Percentiles rank a stretch among this genome's conserved stretches.
Evolutionary conservation across 1,139 yeast genomes (phyloP).

Genomic region (Tardiomyces digboiensis): DNA sequence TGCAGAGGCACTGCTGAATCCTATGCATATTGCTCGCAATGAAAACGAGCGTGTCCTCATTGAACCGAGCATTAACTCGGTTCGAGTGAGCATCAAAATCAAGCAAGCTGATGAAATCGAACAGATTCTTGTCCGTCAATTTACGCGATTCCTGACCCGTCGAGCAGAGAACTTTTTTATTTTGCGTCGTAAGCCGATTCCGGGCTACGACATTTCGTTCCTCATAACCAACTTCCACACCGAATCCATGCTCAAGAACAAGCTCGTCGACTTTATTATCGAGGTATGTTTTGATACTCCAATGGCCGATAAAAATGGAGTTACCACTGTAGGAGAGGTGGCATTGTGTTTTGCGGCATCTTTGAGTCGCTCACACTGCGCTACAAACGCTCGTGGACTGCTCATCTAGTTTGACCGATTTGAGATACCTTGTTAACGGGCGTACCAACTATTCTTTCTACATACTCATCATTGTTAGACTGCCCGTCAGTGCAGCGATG

Average conservation of each 20-base stretch:
- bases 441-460: too few species aligned
- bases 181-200: constrained; percentile 82
- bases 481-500: too few species aligned
- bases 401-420: too few species aligned
- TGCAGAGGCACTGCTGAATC: constrained; percentile 78
- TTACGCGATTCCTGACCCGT: constrained; percentile 85
- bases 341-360: too few species aligned
- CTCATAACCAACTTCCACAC: constrained; percentile 91
- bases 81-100: constrained; percentile 78
- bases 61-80: constrained; percentile 88
- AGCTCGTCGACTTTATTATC: constrained; percentile 90
- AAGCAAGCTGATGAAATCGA: constrained; percentile 98
- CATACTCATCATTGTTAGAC: too few species aligned
- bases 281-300: constrained; percentile 39
- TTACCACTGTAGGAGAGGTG: too few species aligned
- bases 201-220: constrained; percentile 90
- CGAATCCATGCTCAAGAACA: constrained; percentile 91
- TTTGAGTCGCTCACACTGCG: too few species aligned
- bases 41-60: constrained; percentile 89
- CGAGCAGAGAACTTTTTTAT: constrained; percentile 94
- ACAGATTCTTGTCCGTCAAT: constrained; percentile 85
- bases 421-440: too few species aligned
- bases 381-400: too few species aligned
- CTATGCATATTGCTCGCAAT: constrained; percentile 86
- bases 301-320: too few species aligned